Base-by-base conservation (phyloP, 2,329 filamentous ascomycete genomes). In the Blumeria graminis region DNA sequence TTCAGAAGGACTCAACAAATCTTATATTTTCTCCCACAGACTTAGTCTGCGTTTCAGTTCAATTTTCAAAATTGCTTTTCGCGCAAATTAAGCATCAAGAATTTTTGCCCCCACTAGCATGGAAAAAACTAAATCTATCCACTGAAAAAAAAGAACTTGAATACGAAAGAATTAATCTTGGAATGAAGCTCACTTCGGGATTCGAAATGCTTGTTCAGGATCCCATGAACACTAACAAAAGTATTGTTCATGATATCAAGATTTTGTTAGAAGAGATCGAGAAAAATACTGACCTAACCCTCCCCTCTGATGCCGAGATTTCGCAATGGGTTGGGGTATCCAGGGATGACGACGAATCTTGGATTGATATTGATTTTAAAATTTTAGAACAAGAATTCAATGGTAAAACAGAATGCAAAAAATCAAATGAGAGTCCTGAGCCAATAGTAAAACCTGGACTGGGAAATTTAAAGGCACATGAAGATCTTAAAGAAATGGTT, bases 351-450 rank as follows among this genome's bases (percentile, higher is more conserved):
- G 80, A 88, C 62, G 92, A 96, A 63, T 75, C 77, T 22, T 98
- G 92, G 92, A 73, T 98, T 61, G 82, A 96, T 62, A 93, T 98
- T 57, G 81, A 89, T 65, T 95, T 87, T 62, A 76, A 83, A 16
- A 88, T 95, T 60, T 87, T 98, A 57, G 89, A 95, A 63, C 74
- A 76, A 33, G 88, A 95, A 66, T 71, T 98, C 1, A 72, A 76
- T 34, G 75, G 76, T 0, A 69, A 45, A 35, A 28, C 22, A 28
- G 48, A 69, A 41, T 67, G 73, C 56, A 68, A 70, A 60, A 71
- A 57, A 39, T 58, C 57, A 36, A 14, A 16, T 9, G 33, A 33
- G 6, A 51, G 33, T 3, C 56, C 56, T n/a, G 35, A 48, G 33
- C 63, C 64, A 33, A 63, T 64, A 43, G 55, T 60, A 7, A 60